Evolutionary conservation across 2,329 filamentous ascomycete genomes (phyloP), one percentile per base, ranked within the genome.

Genomic region (Xylariaceae sp.): DNA sequence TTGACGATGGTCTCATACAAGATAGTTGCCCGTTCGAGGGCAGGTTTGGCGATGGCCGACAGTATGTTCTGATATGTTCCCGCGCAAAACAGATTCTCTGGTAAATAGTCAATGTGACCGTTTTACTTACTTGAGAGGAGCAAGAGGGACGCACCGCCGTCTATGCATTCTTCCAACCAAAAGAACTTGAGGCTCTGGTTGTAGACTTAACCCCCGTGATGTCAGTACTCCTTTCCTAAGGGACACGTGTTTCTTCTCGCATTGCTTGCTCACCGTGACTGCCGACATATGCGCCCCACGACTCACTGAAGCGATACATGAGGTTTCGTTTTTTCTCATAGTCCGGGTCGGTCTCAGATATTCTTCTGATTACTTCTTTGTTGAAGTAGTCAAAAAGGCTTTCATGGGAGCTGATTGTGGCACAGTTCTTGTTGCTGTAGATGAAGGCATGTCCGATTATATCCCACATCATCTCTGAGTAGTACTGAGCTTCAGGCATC

Each of bases 121-220:
- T 77, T 1, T 45, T 17, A 13, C 4, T 51, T 1, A 23, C 13
- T 3, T 0, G 15, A 6, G 6, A 2, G 11, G 23, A 13, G 11
- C 10, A 45, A 17, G 47, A 37, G 42, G 18, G 68, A 76, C 11
- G 66, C 69, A 83, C 83, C 82, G 51, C 88, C 88, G 69, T 90
- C 88, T 55, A 91, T 86, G 64, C 87, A 89, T 72, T 91, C 87
- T 69, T 92, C 88, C 4, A 92, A 71, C 87, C 88, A 90, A 70
- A 90, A 89, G 74, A 85, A 91, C 74, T 86, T 89, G 37, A 91
- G 75, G 66, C 87, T 90, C 70, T 92, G 88, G 30, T 70, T 80
- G 55, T 78, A 74, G 7, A 89, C 77, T 64, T 10, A 47, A 44
- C 30, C 5, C 48, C n/a, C 7, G 55, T 35, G 3, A 35, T 30